Base-by-base conservation (phyloP, 768 basidiomycete genomes). In the Agaricus blazei region DNA sequence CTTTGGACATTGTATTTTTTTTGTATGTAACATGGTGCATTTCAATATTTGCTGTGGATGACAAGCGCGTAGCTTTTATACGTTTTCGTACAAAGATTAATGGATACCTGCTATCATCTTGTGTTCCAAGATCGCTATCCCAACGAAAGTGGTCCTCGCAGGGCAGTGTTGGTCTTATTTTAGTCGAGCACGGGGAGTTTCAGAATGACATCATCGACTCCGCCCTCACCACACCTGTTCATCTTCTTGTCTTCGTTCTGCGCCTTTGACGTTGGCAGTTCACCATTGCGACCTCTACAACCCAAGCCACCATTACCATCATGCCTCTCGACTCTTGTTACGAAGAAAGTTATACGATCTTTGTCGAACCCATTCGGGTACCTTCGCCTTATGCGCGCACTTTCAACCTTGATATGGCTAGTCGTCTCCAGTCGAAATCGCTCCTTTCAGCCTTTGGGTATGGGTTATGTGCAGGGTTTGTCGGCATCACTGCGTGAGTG, bases 331-430 rank as follows among this genome's bases (percentile, higher is more conserved):
- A 54, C 15, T 29, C 36, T 19, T 47, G 45, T 44, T 54, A 54
- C 51, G 26, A 42, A 7, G 43, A 46, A 47, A 54, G 29, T 24
- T 46, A 54, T n/a, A 47, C 52, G 14, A 54, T 54, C 19, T 47
- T 54, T 37, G 11, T 47, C 27, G 45, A 54, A 28, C 52, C 45
- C 14, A 54, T 54, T 9, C 52, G 34, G n/a, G 29, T 38, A 34
- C 52, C 45, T 12, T 47, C 52, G 3, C 52, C 52, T 12, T 36
- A 9, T 5, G 52, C 52, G 9, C 44, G 45, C 7, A 54, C 15
- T 7, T 54, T 54, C 52, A 40, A 38, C 26, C 24, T 47, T 12
- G 43, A 54, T 27, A 54, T 23, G 8, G 5, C 6, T 4, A 54
- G 27, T 23, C 19, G 23, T 8, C 26, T 24, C 24, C n/a, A 2